A percentile compares a stretch with the other conserved stretches of the same genome.
These are phyloP conservation scores for Nigrospora oryzae DNA, from an alignment of 2,329 filamentous ascomycete genomes.

Conservation along the genomic window DNA sequence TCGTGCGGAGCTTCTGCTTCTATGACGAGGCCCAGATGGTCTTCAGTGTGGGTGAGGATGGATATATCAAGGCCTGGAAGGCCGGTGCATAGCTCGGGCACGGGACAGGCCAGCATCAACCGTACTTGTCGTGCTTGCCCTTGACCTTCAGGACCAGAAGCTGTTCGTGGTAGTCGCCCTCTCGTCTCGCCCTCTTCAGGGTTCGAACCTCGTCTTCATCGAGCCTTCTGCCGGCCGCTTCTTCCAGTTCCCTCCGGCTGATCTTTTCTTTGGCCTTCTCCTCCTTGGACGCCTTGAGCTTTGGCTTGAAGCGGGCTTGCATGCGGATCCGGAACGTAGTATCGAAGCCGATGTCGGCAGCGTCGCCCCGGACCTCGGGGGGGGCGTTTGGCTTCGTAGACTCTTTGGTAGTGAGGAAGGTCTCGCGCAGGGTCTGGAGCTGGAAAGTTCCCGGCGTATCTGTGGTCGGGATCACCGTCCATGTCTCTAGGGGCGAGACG, in stretches of 20 bases:
- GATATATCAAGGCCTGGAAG: conserved; percentile 49
- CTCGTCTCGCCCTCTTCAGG: conserved; percentile 72
- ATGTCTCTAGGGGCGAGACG: conserved; percentile 76
- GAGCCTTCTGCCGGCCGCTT: conserved; percentile 64
- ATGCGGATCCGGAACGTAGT: conserved; percentile 78
- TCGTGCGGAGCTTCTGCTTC: conserved; percentile 57
- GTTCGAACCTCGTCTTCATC: conserved; percentile 80
- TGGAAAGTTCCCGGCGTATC: conserved; percentile 66
- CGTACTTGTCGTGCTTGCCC: conserved; percentile 84
- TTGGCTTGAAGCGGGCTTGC: conserved; percentile 91
- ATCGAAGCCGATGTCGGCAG: conserved; percentile 54
- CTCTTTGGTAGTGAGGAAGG: conserved; percentile 57
- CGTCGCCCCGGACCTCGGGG: conserved; percentile 70
- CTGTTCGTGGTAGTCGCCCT: conserved; percentile 85
- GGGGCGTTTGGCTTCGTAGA: conserved; percentile 36
- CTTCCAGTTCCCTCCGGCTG: conserved; percentile 75
- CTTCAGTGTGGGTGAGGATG: conserved; percentile 52
- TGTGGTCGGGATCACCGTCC: conserved; percentile 54
- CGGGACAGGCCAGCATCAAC: conserved; percentile 23
- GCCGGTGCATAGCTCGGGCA: conserved; percentile 16
- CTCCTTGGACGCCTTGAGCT: conserved; percentile 69
- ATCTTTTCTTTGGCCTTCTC: conserved; percentile 81
- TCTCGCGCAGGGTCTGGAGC: conserved; percentile 64
- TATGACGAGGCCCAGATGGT: conserved; percentile 51
- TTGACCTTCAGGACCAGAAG: conserved; percentile 84